Percentiles rank a stretch among this genome's conserved stretches.
Evolutionary conservation across 73 alveolate genomes (phyloP).

Genomic region (Paramecium biaurelia): DNA sequence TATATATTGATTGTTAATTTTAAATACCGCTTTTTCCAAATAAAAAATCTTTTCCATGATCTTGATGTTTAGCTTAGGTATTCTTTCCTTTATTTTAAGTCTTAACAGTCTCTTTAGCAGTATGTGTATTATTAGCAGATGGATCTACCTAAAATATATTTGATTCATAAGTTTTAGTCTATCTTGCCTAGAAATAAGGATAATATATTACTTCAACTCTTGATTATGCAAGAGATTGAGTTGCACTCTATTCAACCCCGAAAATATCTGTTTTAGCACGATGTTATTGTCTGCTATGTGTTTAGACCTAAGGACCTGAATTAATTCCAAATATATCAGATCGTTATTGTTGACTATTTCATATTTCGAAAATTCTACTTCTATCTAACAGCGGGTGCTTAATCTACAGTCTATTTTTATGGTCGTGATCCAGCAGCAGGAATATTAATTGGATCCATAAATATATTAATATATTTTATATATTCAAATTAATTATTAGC

Average conservation of each 20-base stretch:
- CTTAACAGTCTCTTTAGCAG: neutral
- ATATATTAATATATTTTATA: neutral
- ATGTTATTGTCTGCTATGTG: neutral
- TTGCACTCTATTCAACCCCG: neutral
- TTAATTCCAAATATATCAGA: neutral
- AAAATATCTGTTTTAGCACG: conserved; percentile 41
- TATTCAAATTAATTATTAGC: neutral
- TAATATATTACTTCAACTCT: conserved; percentile 8
- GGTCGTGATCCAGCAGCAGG: conserved; percentile 54
- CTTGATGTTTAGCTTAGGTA: neutral
- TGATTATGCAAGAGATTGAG: neutral
- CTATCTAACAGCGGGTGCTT: conserved; percentile 1
- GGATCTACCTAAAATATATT: neutral
- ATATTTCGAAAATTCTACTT: neutral
- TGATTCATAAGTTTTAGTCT: neutral
- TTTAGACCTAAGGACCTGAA: neutral
- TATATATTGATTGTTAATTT: neutral
- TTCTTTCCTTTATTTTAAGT: conserved; percentile 11
- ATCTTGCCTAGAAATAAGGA: neutral
- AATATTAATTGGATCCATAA: neutral
- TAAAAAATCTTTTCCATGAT: conserved; percentile 23
- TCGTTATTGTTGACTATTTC: neutral
- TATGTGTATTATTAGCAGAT: conserved; percentile 25
- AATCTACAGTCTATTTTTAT: neutral
- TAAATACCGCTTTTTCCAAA: conserved; percentile 19